Evolutionary conservation across 805 yeast genomes (phyloP).

Genomic region (Peterozyma toletana): DNA sequence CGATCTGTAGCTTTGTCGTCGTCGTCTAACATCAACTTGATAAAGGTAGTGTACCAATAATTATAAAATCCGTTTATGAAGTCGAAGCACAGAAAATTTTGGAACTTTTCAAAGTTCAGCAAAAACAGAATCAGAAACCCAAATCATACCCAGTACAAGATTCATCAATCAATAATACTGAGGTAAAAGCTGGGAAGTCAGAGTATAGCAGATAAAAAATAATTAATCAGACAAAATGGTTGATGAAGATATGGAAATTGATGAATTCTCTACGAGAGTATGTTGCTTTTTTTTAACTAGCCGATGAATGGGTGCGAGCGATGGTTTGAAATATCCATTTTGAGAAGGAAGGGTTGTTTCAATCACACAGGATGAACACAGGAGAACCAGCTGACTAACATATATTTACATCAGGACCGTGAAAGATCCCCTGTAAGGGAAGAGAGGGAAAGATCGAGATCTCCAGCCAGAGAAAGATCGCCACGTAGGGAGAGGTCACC

Average conservation of each 20-base stretch:
- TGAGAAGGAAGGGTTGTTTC: background rate
- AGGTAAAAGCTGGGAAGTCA: background rate
- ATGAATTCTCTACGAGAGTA: slow-evolving; percentile 45
- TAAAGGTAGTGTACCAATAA: too few species aligned
- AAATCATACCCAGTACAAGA: too few species aligned
- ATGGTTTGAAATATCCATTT: background rate
- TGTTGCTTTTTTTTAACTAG: background rate
- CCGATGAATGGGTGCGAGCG: background rate
- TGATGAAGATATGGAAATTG: slow-evolving; percentile 52
- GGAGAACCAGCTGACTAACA: too few species aligned
- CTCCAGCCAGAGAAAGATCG: background rate
- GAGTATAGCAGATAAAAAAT: background rate
- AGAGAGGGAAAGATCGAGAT: background rate
- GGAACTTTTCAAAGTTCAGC: too few species aligned
- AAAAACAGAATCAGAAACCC: too few species aligned
- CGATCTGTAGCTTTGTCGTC: too few species aligned
- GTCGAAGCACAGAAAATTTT: too few species aligned
- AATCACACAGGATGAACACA: too few species aligned
- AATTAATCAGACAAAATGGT: slow-evolving; percentile 3
- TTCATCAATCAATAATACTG: background rate
- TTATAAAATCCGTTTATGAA: too few species aligned
- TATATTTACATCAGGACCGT: too few species aligned
- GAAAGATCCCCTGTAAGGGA: background rate
- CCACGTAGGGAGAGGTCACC: slow-evolving; percentile 1
- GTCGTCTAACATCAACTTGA: too few species aligned